Evolutionary conservation across 2,329 filamentous ascomycete species (phyloP), one percentile per base, ranked within the genome.

Genomic region (Fusarium siculi): DNA sequence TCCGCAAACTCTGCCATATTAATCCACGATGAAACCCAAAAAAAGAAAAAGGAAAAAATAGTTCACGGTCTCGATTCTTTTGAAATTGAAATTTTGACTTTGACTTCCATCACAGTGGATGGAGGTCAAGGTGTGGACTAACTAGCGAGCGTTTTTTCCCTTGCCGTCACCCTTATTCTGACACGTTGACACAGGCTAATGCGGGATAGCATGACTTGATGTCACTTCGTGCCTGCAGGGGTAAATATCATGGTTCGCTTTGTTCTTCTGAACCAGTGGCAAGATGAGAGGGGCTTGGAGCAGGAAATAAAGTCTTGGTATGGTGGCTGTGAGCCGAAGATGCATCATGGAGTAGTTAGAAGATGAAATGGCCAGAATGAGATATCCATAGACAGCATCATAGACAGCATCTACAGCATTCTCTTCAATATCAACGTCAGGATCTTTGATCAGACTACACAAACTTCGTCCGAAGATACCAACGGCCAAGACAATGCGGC

Each of bases 101-200:
- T 54, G 50, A 25, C 30, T 47, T 36, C 52, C 21, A 43, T 47
- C 25, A 30, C 37, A 64, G 28, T 57, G n/a, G 34, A 59, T 53
- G n/a, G 34, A 52, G 49, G 66, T 66, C 50, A 54, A 70, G 37
- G 60, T 46, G 19, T 40, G 42, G n/a, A 25, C 46, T 55, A 67
- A 32, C 46, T 60, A 68, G 55, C 53, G 37, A 50, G 15, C 62
- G 39, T 56, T 63, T 55, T 46, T n/a, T 30, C 42, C n/a, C 44
- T 66, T 69, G 28, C 37, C 25, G 36, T 44, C 32, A 68, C 52
- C 44, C n/a, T 54, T 62, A 36, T 46, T 65, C 34, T 52, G 50
- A 65, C 58, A 72, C 37, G 52, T 58, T 43, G 53, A 44, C 55
- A 59, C 52, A 73, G 36, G 15, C 69, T 70, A 70, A 72, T 58